These are phyloP conservation scores for Cyberlindnera nakhonratchasimensis DNA, from an alignment of 805 yeast genomes.

Conservation along the genomic window DNA sequence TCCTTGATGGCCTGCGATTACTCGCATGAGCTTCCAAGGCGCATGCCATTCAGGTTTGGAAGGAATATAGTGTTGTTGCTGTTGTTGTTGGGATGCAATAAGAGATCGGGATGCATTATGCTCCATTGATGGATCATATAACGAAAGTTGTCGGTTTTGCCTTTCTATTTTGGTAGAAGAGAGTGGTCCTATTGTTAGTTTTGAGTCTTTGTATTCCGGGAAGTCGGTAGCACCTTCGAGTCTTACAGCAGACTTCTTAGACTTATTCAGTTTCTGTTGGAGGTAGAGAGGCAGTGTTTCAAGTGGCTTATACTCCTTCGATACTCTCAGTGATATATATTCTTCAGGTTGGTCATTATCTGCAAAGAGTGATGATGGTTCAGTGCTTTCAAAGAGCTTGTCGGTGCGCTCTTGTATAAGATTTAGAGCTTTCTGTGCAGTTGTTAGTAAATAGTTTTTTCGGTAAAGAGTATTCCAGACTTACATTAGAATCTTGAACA, in stretches of 20 bases:
- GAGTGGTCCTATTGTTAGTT: constrained; percentile 5
- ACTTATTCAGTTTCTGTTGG: constrained; percentile 25
- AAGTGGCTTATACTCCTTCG: constrained; percentile 29
- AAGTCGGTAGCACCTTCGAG: constrained; percentile 3
- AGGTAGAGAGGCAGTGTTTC: constrained; percentile 30
- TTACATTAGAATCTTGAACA: constrained; percentile 12
- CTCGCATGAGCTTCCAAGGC: constrained; percentile 69
- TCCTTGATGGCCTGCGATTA: constrained; percentile 87
- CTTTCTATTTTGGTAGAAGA: neutral
- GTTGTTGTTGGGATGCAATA: constrained; percentile 17
- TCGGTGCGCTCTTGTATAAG: constrained; percentile 15
- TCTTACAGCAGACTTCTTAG: constrained; percentile 5
- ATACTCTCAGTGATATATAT: constrained; percentile 29
- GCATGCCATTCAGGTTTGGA: constrained; percentile 44
- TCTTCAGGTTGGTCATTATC: constrained; percentile 23
- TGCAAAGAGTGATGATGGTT: constrained; percentile 2
- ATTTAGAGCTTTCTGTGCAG: constrained; percentile 14
- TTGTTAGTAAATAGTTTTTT: constrained; percentile 3
- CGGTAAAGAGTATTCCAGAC: neutral
- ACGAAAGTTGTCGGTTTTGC: constrained; percentile 5
- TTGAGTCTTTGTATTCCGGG: constrained; percentile 6
- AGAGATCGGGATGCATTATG: constrained; percentile 15
- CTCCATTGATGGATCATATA: constrained; percentile 7
- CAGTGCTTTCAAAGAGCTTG: constrained; percentile 10
- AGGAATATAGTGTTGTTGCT: constrained; percentile 18